Base-by-base conservation (phyloP, 768 basidiomycete species). In the Phaeotremella fagi region DNA sequence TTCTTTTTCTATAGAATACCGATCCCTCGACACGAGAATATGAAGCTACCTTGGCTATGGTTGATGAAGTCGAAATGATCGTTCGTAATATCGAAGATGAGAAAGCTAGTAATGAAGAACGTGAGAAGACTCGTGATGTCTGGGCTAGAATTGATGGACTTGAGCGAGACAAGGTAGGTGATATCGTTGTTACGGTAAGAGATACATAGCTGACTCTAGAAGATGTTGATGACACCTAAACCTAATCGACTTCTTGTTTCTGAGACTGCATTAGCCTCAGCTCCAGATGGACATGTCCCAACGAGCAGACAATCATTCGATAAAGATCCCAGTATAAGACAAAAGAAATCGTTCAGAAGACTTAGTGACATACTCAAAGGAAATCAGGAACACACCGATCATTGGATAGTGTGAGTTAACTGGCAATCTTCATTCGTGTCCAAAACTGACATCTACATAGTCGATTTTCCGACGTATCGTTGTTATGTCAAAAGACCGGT, bases 11-110 rank as follows among this genome's bases (percentile, higher is more conserved):
- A 1, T 6, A 63, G 56, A 72, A 74, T 76, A 95, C 94, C 16
- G 95, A 99, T 64, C 91, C 95, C 1, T 91, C 89, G 59, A 90
- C 92, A 3, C 91, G 86, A 66, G 95, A 99, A 76, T 99, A 95
- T 70, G 95, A 99, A 74, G 68, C 70, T 24, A 95, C 92, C 12
- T 78, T 94, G 36, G 85, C 86, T 71, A 94, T 98, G 88, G 91
- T 97, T 0, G 89, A 90, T 18, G 91, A 98, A 74, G 88, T 99
- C 5, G 95, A 99, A 76, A 84, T 81, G 18, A 94, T 98, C 64
- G 94, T 99, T 44, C 82, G 94, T 41, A 88, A 87, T 57, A 97
- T 99, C 51, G 94, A 99, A 74, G 94, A 97, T 65, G 91, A 99
- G 78, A 98, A 98, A 79, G 87, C 90, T 50, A 86, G 88, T 71